Percentiles rank a stretch among this genome's conserved stretches.
These are phyloP conservation scores for Rhodotorula sp. DNA, from an alignment of 1,284 basidiomycete species.

Conservation along the genomic window DNA sequence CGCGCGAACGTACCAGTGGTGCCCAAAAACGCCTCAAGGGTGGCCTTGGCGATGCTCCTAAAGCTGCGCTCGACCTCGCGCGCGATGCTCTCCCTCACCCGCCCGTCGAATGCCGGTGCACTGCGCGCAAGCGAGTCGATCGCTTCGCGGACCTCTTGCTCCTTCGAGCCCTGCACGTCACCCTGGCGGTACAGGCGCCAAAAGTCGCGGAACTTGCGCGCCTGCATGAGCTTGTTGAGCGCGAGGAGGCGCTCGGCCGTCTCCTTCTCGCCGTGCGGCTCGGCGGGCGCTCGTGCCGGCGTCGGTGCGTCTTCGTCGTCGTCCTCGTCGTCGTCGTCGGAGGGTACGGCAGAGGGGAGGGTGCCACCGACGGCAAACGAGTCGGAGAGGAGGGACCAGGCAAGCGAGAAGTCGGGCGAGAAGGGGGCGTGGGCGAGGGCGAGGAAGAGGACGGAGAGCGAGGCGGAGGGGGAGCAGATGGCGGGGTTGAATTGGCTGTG, in stretches of 20 bases:
- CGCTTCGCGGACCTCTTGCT: conserved; percentile 2
- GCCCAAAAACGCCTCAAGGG: conserved; percentile 31
- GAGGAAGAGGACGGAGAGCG: conserved; percentile 39
- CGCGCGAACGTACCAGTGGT: conserved; percentile 12
- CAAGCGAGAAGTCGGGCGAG: conserved; percentile 37
- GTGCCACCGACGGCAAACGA: conserved; percentile 37
- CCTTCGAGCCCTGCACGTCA: not conserved
- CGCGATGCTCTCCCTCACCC: conserved; percentile 17
- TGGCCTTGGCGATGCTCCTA: conserved; percentile 20
- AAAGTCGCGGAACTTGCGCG: conserved; percentile 35
- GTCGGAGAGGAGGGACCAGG: conserved; percentile 39
- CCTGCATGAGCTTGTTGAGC: conserved; percentile 21
- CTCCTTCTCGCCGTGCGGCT: conserved; percentile 31
- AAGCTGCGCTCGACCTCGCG: conserved; percentile 38
- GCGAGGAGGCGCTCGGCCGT: conserved; percentile 18
- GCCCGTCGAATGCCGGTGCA: conserved; percentile 24
- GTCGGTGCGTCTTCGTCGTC: conserved; percentile 13
- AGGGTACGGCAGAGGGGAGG: conserved; percentile 24
- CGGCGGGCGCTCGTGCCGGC: not conserved
- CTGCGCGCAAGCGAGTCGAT: conserved; percentile 10
- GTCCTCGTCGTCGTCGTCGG: conserved; percentile 28
- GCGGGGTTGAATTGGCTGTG: conserved; percentile 38
- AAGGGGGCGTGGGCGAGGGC: conserved; percentile 37
- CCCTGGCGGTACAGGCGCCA: conserved; percentile 19
- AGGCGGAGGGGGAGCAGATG: conserved; percentile 28